phyloP scores from a whole-genome alignment of 2,329 filamentous ascomycete species.

The Colletotrichum coccodes region DNA sequence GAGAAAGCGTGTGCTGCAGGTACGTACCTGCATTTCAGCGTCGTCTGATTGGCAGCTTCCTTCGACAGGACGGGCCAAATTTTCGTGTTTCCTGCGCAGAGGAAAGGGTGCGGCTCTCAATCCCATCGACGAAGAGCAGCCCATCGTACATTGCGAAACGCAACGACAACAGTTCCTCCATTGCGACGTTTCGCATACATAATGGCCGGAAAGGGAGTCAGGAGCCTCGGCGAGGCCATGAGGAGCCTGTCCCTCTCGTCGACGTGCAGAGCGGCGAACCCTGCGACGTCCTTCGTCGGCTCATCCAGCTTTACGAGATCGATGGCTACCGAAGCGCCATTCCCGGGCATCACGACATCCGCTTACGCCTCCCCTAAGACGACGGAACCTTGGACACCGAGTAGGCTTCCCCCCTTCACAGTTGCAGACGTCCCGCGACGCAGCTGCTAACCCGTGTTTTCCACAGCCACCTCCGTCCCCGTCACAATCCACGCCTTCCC shows the following conservation, averaged over 20 bases:
- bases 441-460: slow-evolving; percentile 22
- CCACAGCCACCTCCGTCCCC: slow-evolving; percentile 71
- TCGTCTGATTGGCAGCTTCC: slow-evolving; percentile 23
- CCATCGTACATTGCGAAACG: slow-evolving; percentile 11
- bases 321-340: slow-evolving; percentile 64
- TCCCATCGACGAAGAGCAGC: slow-evolving; percentile 11
- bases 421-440: not conserved
- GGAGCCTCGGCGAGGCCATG: slow-evolving; percentile 64
- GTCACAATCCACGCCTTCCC: slow-evolving; percentile 93
- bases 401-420: slow-evolving; percentile 42
- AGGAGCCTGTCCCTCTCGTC: slow-evolving; percentile 56
- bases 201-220: slow-evolving; percentile 60
- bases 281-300: slow-evolving; percentile 49
- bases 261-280: slow-evolving; percentile 48
- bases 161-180: not conserved
- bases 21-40: slow-evolving; percentile 18
- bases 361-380: slow-evolving; percentile 46
- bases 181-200: slow-evolving; percentile 17
- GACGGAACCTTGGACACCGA: slow-evolving; percentile 55
- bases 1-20: not conserved
- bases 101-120: slow-evolving; percentile 10
- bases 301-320: slow-evolving; percentile 54
- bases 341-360: slow-evolving; percentile 49
- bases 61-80: slow-evolving; percentile 30
- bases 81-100: slow-evolving; percentile 27